These are phyloP conservation scores for Kernera saxatilis DNA, from an alignment of 345 rosid genomes.

Conservation along the genomic window DNA sequence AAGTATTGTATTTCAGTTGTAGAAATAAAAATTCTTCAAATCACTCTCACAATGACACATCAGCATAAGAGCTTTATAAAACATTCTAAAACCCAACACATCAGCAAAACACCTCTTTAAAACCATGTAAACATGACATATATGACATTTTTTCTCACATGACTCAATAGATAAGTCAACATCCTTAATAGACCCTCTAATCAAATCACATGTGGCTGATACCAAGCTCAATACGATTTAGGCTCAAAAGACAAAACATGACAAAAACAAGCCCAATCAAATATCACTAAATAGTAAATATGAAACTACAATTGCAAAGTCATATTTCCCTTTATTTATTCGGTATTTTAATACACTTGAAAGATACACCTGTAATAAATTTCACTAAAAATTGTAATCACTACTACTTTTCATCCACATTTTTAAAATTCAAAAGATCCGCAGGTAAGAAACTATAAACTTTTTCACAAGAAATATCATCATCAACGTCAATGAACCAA, in stretches of 20 bases:
- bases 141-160: no score
- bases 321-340: not conserved
- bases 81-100: no score
- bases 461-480: constrained; percentile 2
- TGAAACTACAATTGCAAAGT: not conserved
- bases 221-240: not conserved
- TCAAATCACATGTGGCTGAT: not conserved
- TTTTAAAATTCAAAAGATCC: constrained; percentile 17
- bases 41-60: no score
- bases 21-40: no score
- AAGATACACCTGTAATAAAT: not conserved
- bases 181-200: not conserved
- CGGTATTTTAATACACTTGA: not conserved
- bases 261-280: not conserved
- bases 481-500: not conserved
- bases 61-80: no score
- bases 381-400: not conserved
- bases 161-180: not conserved
- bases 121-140: no score
- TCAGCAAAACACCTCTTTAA: no score
- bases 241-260: not conserved
- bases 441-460: not conserved
- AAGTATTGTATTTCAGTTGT: no score
- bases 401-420: not conserved
- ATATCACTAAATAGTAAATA: not conserved